Conservation (phyloP, 2,329 filamentous ascomycete genomes). For the Aspergillus japonicus region DNA sequence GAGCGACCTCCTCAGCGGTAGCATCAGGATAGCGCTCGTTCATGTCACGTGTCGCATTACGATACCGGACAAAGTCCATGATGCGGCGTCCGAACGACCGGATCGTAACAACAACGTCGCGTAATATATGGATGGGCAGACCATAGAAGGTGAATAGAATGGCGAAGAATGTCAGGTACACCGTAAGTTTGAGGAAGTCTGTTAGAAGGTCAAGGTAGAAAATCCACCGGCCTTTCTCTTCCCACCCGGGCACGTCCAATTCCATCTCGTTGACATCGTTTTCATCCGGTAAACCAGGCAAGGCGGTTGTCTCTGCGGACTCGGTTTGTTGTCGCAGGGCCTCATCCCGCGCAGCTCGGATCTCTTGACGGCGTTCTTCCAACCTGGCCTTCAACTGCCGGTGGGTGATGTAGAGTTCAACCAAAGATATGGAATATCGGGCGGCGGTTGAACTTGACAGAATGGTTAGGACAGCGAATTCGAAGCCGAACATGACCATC, state of each 20-base stretch:
- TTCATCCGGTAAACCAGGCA: slow-evolving; percentile 57
- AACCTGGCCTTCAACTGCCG: slow-evolving; percentile 71
- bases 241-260: slow-evolving; percentile 93
- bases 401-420: slow-evolving; percentile 72
- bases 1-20: slow-evolving; percentile 75
- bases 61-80: slow-evolving; percentile 83
- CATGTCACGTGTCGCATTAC: slow-evolving; percentile 91
- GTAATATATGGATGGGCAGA: slow-evolving; percentile 91
- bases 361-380: slow-evolving; percentile 65
- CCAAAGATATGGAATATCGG: slow-evolving; percentile 74
- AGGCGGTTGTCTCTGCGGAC: slow-evolving; percentile 36
- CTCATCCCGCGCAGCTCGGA: slow-evolving; percentile 55
- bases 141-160: slow-evolving; percentile 94
- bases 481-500: slow-evolving; percentile 99
- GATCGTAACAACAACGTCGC: slow-evolving; percentile 91
- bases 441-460: slow-evolving; percentile 75
- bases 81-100: slow-evolving; percentile 88
- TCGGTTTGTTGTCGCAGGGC: slow-evolving; percentile 42
- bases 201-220: slow-evolving; percentile 83
- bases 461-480: slow-evolving; percentile 84
- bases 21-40: slow-evolving; percentile 87
- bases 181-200: slow-evolving; percentile 85
- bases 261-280: slow-evolving; percentile 89
- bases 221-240: slow-evolving; percentile 89
- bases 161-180: slow-evolving; percentile 89